phyloP scores from a whole-genome alignment of 192 early-diverging fungal species.

The Coemansia guatemalensis region DNA sequence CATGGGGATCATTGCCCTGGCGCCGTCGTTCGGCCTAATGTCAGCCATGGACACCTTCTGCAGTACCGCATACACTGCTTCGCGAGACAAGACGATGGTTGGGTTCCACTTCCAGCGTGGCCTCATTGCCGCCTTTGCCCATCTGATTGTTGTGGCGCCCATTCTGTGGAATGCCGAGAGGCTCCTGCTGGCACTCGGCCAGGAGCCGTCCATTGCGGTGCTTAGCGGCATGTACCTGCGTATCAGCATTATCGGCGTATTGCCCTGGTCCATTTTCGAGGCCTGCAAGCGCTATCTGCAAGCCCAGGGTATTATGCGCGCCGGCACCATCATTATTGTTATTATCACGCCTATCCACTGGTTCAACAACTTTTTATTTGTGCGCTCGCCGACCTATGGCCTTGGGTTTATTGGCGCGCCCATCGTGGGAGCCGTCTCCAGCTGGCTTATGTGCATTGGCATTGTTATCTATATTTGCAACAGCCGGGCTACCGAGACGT shows the following conservation, averaged over 20 bases:
- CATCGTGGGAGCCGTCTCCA: constrained; percentile 66
- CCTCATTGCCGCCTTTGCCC: constrained; percentile 64
- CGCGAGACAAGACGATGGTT: constrained; percentile 57
- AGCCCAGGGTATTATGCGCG: constrained; percentile 83
- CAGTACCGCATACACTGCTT: constrained; percentile 62
- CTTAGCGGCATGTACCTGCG: constrained; percentile 60
- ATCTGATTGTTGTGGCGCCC: constrained; percentile 67
- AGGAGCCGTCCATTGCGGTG: constrained; percentile 68
- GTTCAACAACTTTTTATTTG: constrained; percentile 74
- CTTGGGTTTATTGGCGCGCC: constrained; percentile 83
- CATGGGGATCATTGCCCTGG: constrained; percentile 24
- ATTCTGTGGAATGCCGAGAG: constrained; percentile 66
- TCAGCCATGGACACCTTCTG: constrained; percentile 70
- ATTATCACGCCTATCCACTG: constrained; percentile 71
- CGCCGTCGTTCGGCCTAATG: constrained; percentile 62
- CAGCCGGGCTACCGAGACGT: constrained; percentile 68
- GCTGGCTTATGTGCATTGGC: constrained; percentile 65
- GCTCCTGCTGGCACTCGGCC: constrained; percentile 66
- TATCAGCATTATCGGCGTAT: constrained; percentile 66
- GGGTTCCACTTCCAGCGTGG: constrained; percentile 72
- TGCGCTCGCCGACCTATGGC: constrained; percentile 62
- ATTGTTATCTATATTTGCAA: constrained; percentile 62
- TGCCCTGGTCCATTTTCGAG: constrained; percentile 75
- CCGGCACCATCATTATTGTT: constrained; percentile 66
- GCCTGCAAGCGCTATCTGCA: constrained; percentile 79